phyloP scores from a whole-genome alignment of 805 yeast genomes.

The Zygotorulaspora danielsina region DNA sequence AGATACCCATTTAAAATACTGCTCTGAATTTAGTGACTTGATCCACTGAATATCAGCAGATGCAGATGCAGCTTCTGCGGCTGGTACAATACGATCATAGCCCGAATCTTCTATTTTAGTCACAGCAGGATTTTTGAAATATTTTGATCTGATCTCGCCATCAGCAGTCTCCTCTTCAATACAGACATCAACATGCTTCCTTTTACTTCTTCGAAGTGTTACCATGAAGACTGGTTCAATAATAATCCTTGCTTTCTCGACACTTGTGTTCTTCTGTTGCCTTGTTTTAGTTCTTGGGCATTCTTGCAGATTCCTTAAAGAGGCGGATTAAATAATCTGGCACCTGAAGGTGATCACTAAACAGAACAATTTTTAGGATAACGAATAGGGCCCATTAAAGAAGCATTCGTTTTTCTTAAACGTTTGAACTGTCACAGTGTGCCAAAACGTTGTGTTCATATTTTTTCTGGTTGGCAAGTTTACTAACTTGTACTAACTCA shows the following conservation, averaged over 20 bases:
- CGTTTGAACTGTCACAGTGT: no score
- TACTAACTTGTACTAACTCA: not conserved
- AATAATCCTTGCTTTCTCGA: not conserved
- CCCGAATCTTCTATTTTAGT: not conserved
- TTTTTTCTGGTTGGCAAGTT: not conserved
- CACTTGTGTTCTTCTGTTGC: no score
- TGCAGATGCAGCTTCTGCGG: slow-evolving; percentile 1
- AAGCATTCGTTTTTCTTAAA: no score
- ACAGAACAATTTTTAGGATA: no score
- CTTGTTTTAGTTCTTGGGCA: no score
- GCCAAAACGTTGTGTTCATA: no score
- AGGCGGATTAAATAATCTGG: no score
- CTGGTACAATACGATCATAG: slow-evolving; percentile 1
- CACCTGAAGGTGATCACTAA: no score
- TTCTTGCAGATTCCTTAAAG: no score
- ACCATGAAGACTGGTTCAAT: slow-evolving; percentile 5
- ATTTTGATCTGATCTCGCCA: slow-evolving; percentile 19
- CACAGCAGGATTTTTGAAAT: slow-evolving; percentile 17
- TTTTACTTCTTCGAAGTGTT: slow-evolving; percentile 6
- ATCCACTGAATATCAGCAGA: slow-evolving; percentile 27
- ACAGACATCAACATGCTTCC: slow-evolving; percentile 11
- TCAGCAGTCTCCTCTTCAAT: slow-evolving; percentile 6
- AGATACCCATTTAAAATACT: slow-evolving; percentile 28
- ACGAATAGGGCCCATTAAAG: no score
- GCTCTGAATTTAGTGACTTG: slow-evolving; percentile 25